Evolutionary conservation across 352 stramenopile genomes (phyloP), one percentile per base, ranked within the genome.

Genomic region (Phytophthora pluvialis): DNA sequence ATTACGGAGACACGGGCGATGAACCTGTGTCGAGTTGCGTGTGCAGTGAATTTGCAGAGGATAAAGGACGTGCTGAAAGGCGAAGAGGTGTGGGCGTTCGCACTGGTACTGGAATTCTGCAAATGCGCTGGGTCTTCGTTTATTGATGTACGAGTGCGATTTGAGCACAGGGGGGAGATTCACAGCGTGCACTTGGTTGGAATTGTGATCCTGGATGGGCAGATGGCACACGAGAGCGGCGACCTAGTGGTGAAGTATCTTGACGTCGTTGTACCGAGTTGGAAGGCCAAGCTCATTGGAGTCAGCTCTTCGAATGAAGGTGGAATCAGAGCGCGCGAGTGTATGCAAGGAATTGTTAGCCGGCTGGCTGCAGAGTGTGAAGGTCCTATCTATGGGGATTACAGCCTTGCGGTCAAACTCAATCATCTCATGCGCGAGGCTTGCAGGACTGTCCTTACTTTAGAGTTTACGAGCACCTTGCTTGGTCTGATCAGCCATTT

Each of bases 1-100:
- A 35, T 57, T 33, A 57, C 40, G 5, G 48, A 67, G 36, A 67
- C 28, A 16, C 31, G 47, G 15, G 54, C 64, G 36, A 54, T 26
- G 38, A 44, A 32, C 6, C n/a, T 75, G 4, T 63, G 67, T 39
- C 42, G 46, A 29, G 33, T 68, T 31, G 28, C 31, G 10, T 68
- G 67, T 57, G 60, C 60, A 12, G 32, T 74, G 13, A 74, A 74
- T 42, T 52, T 71, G 10, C 60, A 74, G 54, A 71, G 16, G 9
- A 10, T 74, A 4, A 74, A 60, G 32, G 55, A 64, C 10, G 12
- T 67, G 5, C 29, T 71, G 29, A 31, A 25, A 12, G 11, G 50
- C 16, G 28, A 38, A 42, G 10, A 55, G 1, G 54, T 71, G 28
- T 71, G 66, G 66, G 43, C 60, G 13, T 74, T 74, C 13, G 60